These are phyloP conservation scores for Tubosaeta sp. DNA, from an alignment of 768 basidiomycete species.

Conservation along the genomic window DNA sequence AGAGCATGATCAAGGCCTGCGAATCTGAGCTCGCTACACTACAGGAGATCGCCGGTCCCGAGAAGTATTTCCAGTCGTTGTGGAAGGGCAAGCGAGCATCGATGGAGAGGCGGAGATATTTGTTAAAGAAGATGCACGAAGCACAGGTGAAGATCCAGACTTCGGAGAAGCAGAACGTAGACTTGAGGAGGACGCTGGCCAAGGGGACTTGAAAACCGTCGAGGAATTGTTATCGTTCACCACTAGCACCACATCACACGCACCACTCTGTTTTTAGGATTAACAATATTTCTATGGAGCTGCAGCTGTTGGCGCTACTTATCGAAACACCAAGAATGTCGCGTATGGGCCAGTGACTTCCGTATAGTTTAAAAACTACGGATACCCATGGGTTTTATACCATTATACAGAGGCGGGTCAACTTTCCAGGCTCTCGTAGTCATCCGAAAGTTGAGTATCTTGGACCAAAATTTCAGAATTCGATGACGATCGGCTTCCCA, in stretches of 20 bases:
- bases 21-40: slow-evolving; percentile 74
- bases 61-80: slow-evolving; percentile 38
- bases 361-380: no score
- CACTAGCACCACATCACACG: not conserved
- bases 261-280: not conserved
- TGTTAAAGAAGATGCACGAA: slow-evolving; percentile 71
- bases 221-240: not conserved
- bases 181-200: slow-evolving; percentile 57
- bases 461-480: no score
- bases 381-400: no score
- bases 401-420: no score
- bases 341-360: no score
- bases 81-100: slow-evolving; percentile 49
- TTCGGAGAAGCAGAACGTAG: slow-evolving; percentile 67
- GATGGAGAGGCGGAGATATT: slow-evolving; percentile 56
- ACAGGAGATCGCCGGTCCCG: slow-evolving; percentile 54
- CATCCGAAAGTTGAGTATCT: no score
- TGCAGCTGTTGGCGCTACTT: no score
- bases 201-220: slow-evolving; percentile 28
- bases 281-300: no score
- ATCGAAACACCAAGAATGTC: not conserved
- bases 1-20: slow-evolving; percentile 61
- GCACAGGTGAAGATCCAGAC: slow-evolving; percentile 64
- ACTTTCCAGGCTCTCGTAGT: no score
- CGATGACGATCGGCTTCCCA: no score